phyloP scores from a whole-genome alignment of 495 filamentous ascomycete genomes.

The Pyrenopolyporus hunteri region DNA sequence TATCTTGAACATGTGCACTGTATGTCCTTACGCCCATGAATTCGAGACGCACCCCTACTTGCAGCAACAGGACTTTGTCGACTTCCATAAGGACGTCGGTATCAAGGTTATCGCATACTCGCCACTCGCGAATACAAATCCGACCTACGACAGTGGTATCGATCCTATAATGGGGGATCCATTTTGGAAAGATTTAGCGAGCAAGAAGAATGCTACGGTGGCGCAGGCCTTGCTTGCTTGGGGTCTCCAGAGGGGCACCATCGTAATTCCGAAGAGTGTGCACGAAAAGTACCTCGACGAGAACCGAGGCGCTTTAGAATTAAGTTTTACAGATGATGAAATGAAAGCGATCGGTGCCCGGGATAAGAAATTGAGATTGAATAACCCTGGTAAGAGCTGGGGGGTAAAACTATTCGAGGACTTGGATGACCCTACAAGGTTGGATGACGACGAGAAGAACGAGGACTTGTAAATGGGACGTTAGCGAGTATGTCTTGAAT shows the following conservation, averaged over 20 bases:
- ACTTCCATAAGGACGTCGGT: constrained; percentile 60
- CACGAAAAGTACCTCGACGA: constrained; percentile 48
- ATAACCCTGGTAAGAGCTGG: constrained; percentile 62
- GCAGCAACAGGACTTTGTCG: constrained; percentile 63
- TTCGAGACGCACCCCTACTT: constrained; percentile 61
- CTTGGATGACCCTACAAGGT: constrained; percentile 46
- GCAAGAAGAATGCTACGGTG: constrained; percentile 65
- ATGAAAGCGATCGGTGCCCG: constrained; percentile 58
- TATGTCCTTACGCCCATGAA: constrained; percentile 71
- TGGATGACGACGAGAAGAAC: constrained; percentile 5
- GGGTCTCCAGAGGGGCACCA: constrained; percentile 69
- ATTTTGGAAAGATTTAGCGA: constrained; percentile 62
- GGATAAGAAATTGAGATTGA: constrained; percentile 66
- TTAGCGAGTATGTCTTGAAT: background rate
- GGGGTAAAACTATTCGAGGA: constrained; percentile 65
- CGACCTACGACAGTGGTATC: constrained; percentile 57
- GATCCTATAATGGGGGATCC: constrained; percentile 57
- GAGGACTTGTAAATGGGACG: constrained; percentile 16
- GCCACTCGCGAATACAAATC: constrained; percentile 75
- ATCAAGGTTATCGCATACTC: constrained; percentile 71
- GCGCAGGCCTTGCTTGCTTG: constrained; percentile 67
- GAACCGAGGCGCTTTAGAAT: constrained; percentile 28
- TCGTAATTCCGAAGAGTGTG: constrained; percentile 68
- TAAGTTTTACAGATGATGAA: constrained; percentile 47
- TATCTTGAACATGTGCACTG: constrained; percentile 58